Base-by-base conservation (phyloP, 2,329 filamentous ascomycete genomes). In the Aspergillus terreus region DNA sequence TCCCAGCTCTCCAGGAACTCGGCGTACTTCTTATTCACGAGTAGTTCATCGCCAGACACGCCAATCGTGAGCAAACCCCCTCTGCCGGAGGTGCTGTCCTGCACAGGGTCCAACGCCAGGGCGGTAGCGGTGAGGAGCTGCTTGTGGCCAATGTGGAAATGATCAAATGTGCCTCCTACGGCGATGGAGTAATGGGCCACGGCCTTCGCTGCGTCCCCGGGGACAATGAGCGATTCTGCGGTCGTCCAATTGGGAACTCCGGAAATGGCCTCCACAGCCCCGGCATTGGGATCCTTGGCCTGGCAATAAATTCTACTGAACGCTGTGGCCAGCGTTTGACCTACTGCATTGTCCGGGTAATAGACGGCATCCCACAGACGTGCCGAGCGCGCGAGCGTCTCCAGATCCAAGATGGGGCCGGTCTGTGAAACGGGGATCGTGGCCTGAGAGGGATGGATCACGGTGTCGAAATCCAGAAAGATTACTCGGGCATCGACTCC, bases 121-220 rank as follows among this genome's bases (percentile, higher is more conserved):
- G 86, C 82, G 0, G 88, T 89, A 55, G 92, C 92, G n/a, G 92
- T 91, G 17, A 99, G 82, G 17, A 99, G 81, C n/a, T 97, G 79
- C 73, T 97, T 99, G 76, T 99, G 94, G 5, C 94, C 94, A 4
- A 89, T 85, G 67, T 99, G 94, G 19, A 99, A 81, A 71, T 97
- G 91, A 69, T 99, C 94, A 72, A 97, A 99, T 0, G 94, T 99
- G 9, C 94, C 94, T 27, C 92, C 94, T 11, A 97, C 82, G 47
- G 87, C 89, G 46, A 95, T 87, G 12, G 82, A 80, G 53, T 77
- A 73, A 67, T 88, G 82, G 40, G 60, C 57, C 14, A 46, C 49
- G 17, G 54, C 42, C 47, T 56, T 49, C 19, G 44, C 32, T 23
- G 52, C 44, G 32, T 61, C 51, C 12, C 62, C 60, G n/a, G 63